Percentiles rank a stretch among this genome's conserved stretches.
Conservation (phyloP, 768 basidiomycete genomes). For the Phanerodontia chrysosporium region DNA sequence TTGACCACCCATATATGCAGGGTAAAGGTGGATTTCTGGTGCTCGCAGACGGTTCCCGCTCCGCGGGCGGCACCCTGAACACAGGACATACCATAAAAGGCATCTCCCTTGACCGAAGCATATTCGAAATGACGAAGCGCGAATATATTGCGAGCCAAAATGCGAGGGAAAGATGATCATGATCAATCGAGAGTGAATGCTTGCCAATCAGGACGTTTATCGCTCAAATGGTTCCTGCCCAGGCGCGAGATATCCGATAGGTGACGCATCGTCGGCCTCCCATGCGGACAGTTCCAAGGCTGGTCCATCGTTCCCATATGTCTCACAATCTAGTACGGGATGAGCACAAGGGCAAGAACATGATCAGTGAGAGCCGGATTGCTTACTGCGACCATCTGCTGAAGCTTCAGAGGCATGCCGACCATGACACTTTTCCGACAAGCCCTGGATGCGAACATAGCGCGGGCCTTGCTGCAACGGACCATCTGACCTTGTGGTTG, state of each 20-base stretch:
- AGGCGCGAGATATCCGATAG: slow-evolving; percentile 46
- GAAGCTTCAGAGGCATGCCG: slow-evolving; percentile 72
- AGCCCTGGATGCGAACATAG: slow-evolving; percentile 96
- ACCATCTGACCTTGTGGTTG: slow-evolving; percentile 78
- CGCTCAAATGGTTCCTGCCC: slow-evolving; percentile 1
- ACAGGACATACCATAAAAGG: slow-evolving; percentile 5
- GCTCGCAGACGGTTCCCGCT: neutral
- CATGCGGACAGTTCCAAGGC: slow-evolving; percentile 89
- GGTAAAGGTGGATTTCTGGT: neutral
- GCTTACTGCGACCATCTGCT: slow-evolving; percentile 75
- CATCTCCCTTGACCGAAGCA: neutral
- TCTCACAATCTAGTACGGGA: slow-evolving; percentile 52
- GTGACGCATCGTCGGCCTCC: slow-evolving; percentile 80
- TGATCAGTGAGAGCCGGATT: neutral
- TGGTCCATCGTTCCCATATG: slow-evolving; percentile 85
- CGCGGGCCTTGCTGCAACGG: slow-evolving; percentile 85
- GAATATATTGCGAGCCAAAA: slow-evolving; percentile 6
- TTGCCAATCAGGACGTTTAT: slow-evolving; percentile 7
- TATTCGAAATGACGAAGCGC: neutral
- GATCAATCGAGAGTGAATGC: slow-evolving; percentile 5
- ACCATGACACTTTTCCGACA: slow-evolving; percentile 97
- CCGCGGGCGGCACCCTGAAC: neutral
- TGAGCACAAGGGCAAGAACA: neutral
- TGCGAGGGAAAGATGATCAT: slow-evolving; percentile 2
- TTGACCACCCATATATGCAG: neutral